Base-by-base conservation (phyloP, 805 yeast species). In the Yamadazyma insecticola region DNA sequence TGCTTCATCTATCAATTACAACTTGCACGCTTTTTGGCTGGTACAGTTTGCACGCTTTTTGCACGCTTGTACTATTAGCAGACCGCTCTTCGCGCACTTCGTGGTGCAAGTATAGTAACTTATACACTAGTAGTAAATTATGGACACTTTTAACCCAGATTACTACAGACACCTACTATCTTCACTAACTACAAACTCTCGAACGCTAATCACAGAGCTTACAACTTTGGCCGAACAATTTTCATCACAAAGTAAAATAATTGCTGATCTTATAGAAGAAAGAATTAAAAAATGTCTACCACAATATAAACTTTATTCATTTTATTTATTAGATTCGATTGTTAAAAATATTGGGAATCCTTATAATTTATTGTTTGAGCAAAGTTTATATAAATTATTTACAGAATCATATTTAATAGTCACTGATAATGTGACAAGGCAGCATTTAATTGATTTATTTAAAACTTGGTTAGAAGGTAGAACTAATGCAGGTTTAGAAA, bases 341-440 rank as follows among this genome's bases (percentile, higher is more conserved):
- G 52, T 63, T 44, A 65, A 65, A 36, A 63, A 57, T 43, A 51
- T 64, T 18, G 70, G 72, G 11, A 63, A 57, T 35, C 72, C 72
- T 6, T 65, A 62, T 47, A 62, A 62, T 38, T 36, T 60, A 27
- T 42, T 63, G 29, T 63, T 64, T 41, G 59, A 60, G 24, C 37
- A 46, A 14, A 54, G 55, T 30, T 41, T 65, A 24, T 62, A 53
- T 45, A 48, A 48, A 30, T 46, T 48, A 26, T 65, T 63, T 44
- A 56, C 66, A 3, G 67, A 61, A 32, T 52, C 64, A 2, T 65
- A 63, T 41, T 44, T 55, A 31, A 48, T 63, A 25, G 67, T 63
- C 26, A 54, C 63, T 22, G 69, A 64, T 40, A 56, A 60, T 2
- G 47, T 52, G 13, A 61, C 68, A 12, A 45, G 71, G 37, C 68